phyloP scores from a whole-genome alignment of 2,329 filamentous ascomycete genomes.

The Xylariales sp. region DNA sequence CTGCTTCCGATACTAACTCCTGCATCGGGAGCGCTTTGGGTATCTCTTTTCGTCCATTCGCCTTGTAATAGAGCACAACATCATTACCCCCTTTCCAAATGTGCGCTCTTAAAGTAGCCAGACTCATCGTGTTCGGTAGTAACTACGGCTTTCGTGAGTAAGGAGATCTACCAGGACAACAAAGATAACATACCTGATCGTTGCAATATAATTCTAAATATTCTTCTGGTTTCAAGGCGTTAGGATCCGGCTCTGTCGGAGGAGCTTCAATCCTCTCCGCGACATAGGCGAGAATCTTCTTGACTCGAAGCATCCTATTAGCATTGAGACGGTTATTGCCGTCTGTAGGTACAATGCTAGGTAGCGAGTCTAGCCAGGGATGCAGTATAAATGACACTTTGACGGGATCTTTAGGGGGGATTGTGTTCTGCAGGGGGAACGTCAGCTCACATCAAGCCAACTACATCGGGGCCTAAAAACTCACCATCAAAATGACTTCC shows the following conservation, averaged over 20 bases:
- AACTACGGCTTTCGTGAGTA: conserved; percentile 57
- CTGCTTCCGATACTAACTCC: conserved; percentile 39
- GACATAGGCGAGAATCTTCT: conserved; percentile 93
- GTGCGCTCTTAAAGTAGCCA: conserved; percentile 91
- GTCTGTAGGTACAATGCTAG: conserved; percentile 78
- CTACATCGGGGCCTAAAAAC: conserved; percentile 34
- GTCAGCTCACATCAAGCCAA: conserved; percentile 14
- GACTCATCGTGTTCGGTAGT: conserved; percentile 84
- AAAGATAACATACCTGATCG: conserved; percentile 74
- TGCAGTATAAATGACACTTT: conserved; percentile 96
- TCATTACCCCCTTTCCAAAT: conserved; percentile 97
- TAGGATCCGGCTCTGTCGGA: conserved; percentile 66
- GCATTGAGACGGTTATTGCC: conserved; percentile 93
- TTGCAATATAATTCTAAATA: conserved; percentile 97
- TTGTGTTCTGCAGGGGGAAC: conserved; percentile 69
- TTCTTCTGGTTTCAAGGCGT: conserved; percentile 82
- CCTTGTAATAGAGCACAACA: conserved; percentile 88
- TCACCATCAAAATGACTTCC: conserved; percentile 80
- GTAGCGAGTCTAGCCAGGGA: conserved; percentile 80
- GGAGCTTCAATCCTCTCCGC: conserved; percentile 89
- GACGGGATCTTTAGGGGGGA: conserved; percentile 88
- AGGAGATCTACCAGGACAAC: conserved; percentile 21
- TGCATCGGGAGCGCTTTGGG: conserved; percentile 50
- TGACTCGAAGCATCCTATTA: conserved; percentile 94
- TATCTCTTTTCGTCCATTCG: conserved; percentile 83